A percentile compares a stretch with the other conserved stretches of the same genome.
Conservation (phyloP, 371 early-diverging fungal genomes). For the Sanchytrium tribonematis region DNA sequence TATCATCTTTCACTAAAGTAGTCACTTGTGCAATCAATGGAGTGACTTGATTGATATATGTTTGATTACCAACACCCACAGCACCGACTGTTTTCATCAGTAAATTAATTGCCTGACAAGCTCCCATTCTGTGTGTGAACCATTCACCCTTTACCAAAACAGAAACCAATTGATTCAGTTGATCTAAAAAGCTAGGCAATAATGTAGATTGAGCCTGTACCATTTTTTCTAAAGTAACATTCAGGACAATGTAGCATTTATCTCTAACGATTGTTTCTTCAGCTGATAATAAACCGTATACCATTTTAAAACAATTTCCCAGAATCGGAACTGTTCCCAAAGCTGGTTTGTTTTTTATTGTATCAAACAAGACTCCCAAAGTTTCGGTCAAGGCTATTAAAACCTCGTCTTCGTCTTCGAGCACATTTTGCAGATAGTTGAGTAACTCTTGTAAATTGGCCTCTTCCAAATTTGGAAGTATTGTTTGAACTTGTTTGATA, state of each 20-base stretch:
- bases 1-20: conserved; percentile 62
- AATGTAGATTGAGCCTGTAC: not conserved
- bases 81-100: not conserved
- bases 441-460: not conserved
- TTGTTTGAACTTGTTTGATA: not conserved
- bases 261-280: conserved; percentile 89
- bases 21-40: conserved; percentile 13
- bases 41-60: conserved; percentile 16
- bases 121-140: conserved; percentile 84
- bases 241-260: conserved; percentile 27
- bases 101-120: conserved; percentile 17
- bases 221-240: conserved; percentile 1
- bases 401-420: conserved; percentile 91
- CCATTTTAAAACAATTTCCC: conserved; percentile 27
- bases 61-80: not conserved
- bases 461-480: not conserved
- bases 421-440: not conserved
- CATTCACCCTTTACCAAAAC: conserved; percentile 41
- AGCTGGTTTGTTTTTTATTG: conserved; percentile 50
- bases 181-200: not conserved
- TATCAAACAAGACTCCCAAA: conserved; percentile 59
- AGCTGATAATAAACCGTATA: conserved; percentile 37
- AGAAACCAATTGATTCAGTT: not conserved
- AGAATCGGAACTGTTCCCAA: not conserved
- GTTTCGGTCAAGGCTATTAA: conserved; percentile 72